phyloP scores from a whole-genome alignment of 768 basidiomycete species.

The Hypholoma fasciculare region DNA sequence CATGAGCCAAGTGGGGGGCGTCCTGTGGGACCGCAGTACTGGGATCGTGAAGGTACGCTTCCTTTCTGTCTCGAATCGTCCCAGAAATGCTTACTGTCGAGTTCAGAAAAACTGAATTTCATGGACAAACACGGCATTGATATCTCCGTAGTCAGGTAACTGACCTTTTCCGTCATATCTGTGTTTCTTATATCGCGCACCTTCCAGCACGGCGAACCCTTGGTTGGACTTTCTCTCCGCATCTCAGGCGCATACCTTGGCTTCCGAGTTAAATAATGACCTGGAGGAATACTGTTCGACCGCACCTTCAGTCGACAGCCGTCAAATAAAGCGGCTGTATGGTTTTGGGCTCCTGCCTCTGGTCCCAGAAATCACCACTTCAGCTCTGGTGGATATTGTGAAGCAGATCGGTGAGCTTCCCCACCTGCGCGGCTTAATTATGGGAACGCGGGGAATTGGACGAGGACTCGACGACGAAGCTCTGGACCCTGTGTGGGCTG shows the following conservation, averaged over 20 bases:
- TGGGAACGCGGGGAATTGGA: conserved; percentile 80
- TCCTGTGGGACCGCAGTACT: conserved; percentile 84
- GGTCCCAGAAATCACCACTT: conserved; percentile 60
- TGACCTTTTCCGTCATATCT: neutral
- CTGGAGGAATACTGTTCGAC: conserved; percentile 79
- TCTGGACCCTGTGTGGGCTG: conserved; percentile 82
- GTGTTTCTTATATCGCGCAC: conserved; percentile 5
- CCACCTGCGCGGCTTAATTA: conserved; percentile 74
- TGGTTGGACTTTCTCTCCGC: conserved; percentile 88
- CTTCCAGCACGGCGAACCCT: conserved; percentile 76
- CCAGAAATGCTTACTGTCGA: neutral
- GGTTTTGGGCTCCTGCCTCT: conserved; percentile 86
- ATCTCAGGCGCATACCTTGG: conserved; percentile 62
- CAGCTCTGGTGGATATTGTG: conserved; percentile 62
- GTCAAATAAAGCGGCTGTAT: conserved; percentile 63
- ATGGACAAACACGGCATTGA: conserved; percentile 85
- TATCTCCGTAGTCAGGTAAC: conserved; percentile 74
- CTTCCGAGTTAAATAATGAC: conserved; percentile 72
- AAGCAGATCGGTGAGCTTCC: conserved; percentile 63
- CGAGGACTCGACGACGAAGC: conserved; percentile 78
- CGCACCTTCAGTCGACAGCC: conserved; percentile 42
- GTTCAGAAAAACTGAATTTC: conserved; percentile 65
- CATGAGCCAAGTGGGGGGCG: conserved; percentile 79
- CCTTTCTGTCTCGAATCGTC: neutral
- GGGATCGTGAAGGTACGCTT: conserved; percentile 49